Evolutionary conservation across 495 filamentous ascomycete genomes (phyloP), one percentile per base, ranked within the genome.

Genomic region (Podospora pseudoanserina): DNA sequence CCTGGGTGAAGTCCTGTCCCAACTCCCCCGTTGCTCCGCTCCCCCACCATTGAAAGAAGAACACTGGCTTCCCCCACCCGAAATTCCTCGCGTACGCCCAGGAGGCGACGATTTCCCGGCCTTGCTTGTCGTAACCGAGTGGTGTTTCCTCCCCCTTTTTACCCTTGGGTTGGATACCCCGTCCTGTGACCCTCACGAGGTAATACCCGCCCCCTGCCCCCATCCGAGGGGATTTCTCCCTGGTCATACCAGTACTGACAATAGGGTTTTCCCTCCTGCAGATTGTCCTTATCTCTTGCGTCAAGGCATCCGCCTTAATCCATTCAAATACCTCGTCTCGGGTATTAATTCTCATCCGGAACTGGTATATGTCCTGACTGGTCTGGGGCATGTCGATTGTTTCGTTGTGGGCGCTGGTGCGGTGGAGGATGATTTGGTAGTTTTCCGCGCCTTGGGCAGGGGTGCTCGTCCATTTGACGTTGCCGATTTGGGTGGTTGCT

Each of bases 1-100:
- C 59, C 27, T 27, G n/a, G n/a, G 59, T 61, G 26, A 61, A 61
- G 32, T 61, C 59, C 59, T 61, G n/a, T 7, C 59, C 59, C 59
- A 61, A 28, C 27, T 61, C 59, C 59, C 59, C 59, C 16, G 59
- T 61, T 5, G 23, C 26, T 13, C 59, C 59, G 5, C 23, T 16
- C 0, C 59, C 59, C 59, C 59, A 61, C 26, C 26, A 61, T 26
- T 61, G 59, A 30, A 61, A 61, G 30, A 61, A 61, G 7, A 30
- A 28, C 7, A 28, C 30, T 4, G 16, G 26, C 26, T 30, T 20
- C 16, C 26, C 59, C 59, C 20, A 61, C 59, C 59, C 59, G 23
- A 26, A 16, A 4, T 7, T 5, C 59, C 59, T 13, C 23, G 23
- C 20, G 23, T 30, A 28, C 39, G 59, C 59, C 16, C 59, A 61